Conservation (phyloP, 139 green algal genomes). For the Haematococcus lacustris region DNA sequence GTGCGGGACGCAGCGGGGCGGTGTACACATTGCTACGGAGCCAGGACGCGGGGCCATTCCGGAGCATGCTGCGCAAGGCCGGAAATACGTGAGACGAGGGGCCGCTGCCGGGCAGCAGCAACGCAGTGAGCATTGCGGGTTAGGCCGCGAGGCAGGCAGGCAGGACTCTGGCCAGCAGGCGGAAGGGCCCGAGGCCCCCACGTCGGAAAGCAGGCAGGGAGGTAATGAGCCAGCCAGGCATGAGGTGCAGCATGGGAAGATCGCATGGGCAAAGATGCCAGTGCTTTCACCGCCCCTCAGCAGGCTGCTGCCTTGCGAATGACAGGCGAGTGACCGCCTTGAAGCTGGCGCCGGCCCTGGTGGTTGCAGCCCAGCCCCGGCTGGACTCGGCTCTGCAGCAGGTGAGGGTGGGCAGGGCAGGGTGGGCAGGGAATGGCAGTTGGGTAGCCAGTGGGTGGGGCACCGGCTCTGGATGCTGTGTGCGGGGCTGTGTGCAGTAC, state of each 20-base stretch:
- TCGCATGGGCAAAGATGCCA: not conserved
- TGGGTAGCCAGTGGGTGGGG: too few relatives aligned
- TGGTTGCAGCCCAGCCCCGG: not conserved
- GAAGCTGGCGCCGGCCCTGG: not conserved
- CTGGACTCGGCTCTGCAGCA: not conserved
- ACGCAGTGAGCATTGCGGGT: not conserved
- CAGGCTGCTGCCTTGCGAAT: not conserved
- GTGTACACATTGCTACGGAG: constrained; percentile 70
- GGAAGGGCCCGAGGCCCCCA: too few relatives aligned
- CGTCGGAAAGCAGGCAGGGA: not conserved
- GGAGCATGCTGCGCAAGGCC: constrained; percentile 70
- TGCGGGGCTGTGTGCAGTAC: too few relatives aligned
- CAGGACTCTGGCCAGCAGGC: not conserved
- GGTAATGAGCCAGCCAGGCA: not conserved
- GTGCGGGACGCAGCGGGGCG: constrained; percentile 54
- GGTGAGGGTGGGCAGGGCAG: too few relatives aligned
- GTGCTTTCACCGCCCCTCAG: not conserved
- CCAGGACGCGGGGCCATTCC: constrained; percentile 84
- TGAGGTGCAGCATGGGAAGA: not conserved
- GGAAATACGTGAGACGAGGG: constrained; percentile 71
- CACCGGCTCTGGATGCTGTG: too few relatives aligned
- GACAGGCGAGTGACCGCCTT: not conserved
- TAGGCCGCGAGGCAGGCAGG: not conserved
- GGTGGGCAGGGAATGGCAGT: too few relatives aligned
- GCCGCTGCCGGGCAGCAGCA: not conserved